phyloP scores from a whole-genome alignment of 129 eudicot species.

The Lactuca sativa region DNA sequence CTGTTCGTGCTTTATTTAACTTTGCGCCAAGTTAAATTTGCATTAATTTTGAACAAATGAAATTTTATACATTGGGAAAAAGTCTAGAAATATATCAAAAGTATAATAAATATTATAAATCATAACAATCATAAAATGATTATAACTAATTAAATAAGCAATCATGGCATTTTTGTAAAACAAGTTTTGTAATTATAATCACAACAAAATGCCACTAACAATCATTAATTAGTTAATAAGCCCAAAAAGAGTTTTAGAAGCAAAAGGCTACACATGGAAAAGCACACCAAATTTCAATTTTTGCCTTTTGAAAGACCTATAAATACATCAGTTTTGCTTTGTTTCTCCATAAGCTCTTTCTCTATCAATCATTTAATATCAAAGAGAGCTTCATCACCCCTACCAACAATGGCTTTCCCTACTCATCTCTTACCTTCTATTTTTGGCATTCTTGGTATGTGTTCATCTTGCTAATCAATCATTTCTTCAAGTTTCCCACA shows the following conservation, averaged over 20 bases:
- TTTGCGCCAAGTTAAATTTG: not conserved
- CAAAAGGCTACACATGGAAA: constrained; percentile 30
- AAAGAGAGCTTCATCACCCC: constrained; percentile 39
- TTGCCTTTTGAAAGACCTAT: constrained; percentile 35
- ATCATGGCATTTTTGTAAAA: not conserved
- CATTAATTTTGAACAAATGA: not conserved
- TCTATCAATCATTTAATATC: constrained; percentile 8
- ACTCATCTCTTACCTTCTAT: constrained; percentile 31
- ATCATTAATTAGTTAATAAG: constrained; percentile 10
- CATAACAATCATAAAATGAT: not conserved
- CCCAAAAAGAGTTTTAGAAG: constrained; percentile 21
- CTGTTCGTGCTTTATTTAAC: not conserved
- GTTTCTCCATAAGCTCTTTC: constrained; percentile 36
- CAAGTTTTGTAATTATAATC: not conserved
- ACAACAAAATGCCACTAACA: constrained; percentile 22
- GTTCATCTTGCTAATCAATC: not conserved
- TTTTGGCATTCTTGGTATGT: constrained; percentile 62
- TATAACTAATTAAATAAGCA: not conserved
- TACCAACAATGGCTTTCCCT: constrained; percentile 47
- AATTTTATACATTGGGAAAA: not conserved
- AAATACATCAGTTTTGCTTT: constrained; percentile 4
- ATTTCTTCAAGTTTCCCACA: not conserved
- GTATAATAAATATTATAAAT: too few species aligned
- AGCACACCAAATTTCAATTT: not conserved
- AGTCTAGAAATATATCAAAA: too few species aligned